Evolutionary conservation across 331 rosid species (phyloP), one percentile per base, ranked within the genome.

Genomic region (Phaseolus coccineus): DNA sequence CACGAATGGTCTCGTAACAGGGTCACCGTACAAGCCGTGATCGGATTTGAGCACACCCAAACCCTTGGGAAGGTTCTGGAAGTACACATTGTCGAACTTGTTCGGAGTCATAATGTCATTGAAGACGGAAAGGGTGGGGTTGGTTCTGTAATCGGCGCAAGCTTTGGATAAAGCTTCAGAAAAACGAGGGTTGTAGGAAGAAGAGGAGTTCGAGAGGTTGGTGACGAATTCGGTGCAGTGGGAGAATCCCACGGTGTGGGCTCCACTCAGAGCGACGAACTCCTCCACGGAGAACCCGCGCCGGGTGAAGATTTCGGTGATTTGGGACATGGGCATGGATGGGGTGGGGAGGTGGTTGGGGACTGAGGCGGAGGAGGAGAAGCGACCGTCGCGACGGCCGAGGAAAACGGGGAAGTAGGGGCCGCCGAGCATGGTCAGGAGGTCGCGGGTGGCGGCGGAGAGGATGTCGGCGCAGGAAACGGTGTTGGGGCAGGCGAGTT

Each of bases 391-490:
- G 12, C 81, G 79, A 24, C 98, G 93, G 50, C 98, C 98, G 22
- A 90, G 88, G 59, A 56, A 75, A 25, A 94, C 94, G 3, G 78
- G 70, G 88, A 77, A 94, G 84, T 82, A 84, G 11, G 98, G 98
- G 0, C 97, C 97, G 25, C 97, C 98, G 56, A 89, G 85, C 97
- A 92, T 94, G 70, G 85, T 76, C 30, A 94, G 80, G 19, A 94
- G 96, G 85, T 91, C 92, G 47, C 91, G 93, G 0, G 94, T 84
- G 47, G 97, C 87, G 16, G 82, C 85, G 69, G 91, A 84, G 71
- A 91, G 88, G 76, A 94, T 94, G 88, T 94, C 98, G 74, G 98
- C 84, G 82, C 98, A 94, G 55, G 98, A 94, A 77, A 94, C 96
- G 69, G 96, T 89, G 87, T 63, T 68, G 53, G 98, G 98, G 62